These are phyloP conservation scores for Lasiodiplodia citricola DNA, from an alignment of 2,329 filamentous ascomycete genomes.

Conservation along the genomic window DNA sequence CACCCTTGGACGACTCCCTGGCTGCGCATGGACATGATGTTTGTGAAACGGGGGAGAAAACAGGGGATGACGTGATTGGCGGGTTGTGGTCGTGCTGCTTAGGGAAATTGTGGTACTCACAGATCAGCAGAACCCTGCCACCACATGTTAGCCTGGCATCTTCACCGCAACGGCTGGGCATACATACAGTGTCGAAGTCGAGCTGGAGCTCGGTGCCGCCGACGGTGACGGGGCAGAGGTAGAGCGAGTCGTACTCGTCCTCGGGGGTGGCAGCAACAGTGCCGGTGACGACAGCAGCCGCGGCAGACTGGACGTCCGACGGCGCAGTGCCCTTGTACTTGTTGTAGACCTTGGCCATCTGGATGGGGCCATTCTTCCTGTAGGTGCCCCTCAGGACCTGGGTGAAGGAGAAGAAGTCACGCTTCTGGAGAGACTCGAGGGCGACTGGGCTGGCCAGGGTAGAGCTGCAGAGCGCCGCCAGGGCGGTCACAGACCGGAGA, in stretches of 20 bases:
- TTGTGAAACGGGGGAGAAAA: neutral
- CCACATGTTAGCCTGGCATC: slow-evolving; percentile 22
- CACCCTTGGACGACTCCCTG: neutral
- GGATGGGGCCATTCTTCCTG: slow-evolving; percentile 46
- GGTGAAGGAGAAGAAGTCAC: slow-evolving; percentile 38
- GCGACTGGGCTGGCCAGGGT: slow-evolving; percentile 39
- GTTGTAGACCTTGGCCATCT: slow-evolving; percentile 47
- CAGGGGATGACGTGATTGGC: slow-evolving; percentile 1
- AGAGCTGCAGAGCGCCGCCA: slow-evolving; percentile 37
- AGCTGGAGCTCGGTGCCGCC: slow-evolving; percentile 68
- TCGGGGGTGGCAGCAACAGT: slow-evolving; percentile 48
- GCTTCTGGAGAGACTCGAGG: slow-evolving; percentile 39
- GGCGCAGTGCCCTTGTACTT: slow-evolving; percentile 45
- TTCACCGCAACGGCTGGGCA: slow-evolving; percentile 27
- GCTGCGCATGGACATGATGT: neutral
- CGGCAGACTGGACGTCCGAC: slow-evolving; percentile 38
- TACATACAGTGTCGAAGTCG: slow-evolving; percentile 71
- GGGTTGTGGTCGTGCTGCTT: slow-evolving; percentile 2
- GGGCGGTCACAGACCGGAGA: slow-evolving; percentile 38
- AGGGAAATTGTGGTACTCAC: slow-evolving; percentile 12
- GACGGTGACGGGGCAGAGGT: slow-evolving; percentile 63
- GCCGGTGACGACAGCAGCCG: slow-evolving; percentile 43
- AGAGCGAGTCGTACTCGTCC: slow-evolving; percentile 46
- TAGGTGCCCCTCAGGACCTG: slow-evolving; percentile 39
- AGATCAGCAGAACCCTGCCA: slow-evolving; percentile 62